Evolutionary conservation across 495 filamentous ascomycete species (phyloP).

Genomic region (Penicillium ucsense): DNA sequence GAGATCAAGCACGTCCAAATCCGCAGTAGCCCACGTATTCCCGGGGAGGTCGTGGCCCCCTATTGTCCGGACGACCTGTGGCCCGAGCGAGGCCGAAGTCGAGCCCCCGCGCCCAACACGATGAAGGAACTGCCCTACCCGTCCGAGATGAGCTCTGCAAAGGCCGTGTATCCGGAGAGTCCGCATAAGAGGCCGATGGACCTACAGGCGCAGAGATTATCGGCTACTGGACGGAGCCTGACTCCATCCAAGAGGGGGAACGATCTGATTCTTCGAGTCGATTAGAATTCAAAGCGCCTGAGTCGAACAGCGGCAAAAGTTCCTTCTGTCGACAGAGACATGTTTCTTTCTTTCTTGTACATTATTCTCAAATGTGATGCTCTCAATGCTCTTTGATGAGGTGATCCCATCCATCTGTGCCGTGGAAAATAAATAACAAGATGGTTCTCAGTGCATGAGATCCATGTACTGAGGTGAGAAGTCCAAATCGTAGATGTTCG

Average conservation of each 20-base stretch:
- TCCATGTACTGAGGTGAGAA: too few relatives aligned
- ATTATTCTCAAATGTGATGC: neutral
- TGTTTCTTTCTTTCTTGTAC: neutral
- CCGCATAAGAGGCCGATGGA: conserved; percentile 8
- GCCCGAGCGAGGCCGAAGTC: conserved; percentile 12
- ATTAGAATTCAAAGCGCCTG: conserved; percentile 8
- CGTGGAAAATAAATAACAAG: too few relatives aligned
- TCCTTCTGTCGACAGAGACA: too few relatives aligned
- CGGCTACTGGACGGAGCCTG: conserved; percentile 25
- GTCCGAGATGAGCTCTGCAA: conserved; percentile 8
- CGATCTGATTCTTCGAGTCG: conserved; percentile 31
- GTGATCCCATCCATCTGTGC: too few relatives aligned
- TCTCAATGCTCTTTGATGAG: too few relatives aligned
- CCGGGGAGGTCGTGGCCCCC: conserved; percentile 15
- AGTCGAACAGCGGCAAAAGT: too few relatives aligned
- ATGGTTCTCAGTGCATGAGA: too few relatives aligned
- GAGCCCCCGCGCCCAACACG: neutral
- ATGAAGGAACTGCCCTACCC: conserved; percentile 14
- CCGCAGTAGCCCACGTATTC: conserved; percentile 20
- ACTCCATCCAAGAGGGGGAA: conserved; percentile 26
- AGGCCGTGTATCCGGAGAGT: conserved; percentile 12
- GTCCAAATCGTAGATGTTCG: too few relatives aligned
- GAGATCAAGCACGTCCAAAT: conserved; percentile 31
- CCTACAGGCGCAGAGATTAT: conserved; percentile 10
- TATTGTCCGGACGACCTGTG: conserved; percentile 29